These are phyloP conservation scores for Tricladium varicosporioides DNA, from an alignment of 2,329 filamentous ascomycete species.

Conservation along the genomic window DNA sequence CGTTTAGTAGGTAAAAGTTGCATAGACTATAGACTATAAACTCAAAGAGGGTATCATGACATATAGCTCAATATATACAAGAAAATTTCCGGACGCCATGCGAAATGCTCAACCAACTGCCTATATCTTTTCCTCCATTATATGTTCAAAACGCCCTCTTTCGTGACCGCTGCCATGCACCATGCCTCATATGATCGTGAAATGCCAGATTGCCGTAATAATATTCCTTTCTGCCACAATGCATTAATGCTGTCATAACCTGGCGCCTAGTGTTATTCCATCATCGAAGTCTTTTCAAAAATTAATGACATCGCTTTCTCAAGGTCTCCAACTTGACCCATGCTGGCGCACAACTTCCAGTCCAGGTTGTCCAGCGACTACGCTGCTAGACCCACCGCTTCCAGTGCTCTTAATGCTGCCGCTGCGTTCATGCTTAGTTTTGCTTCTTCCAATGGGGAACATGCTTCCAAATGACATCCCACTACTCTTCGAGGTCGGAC, in stretches of 20 bases:
- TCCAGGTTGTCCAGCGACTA: not conserved
- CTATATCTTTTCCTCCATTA: not conserved
- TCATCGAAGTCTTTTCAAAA: too few relatives aligned
- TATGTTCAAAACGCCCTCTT: too few relatives aligned
- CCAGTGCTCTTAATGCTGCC: conserved; percentile 12
- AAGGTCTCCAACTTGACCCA: not conserved
- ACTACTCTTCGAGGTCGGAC: conserved; percentile 3
- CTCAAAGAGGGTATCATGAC: conserved; percentile 6
- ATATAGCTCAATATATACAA: conserved; percentile 2
- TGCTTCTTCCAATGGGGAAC: conserved; percentile 12
- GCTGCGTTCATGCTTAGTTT: conserved; percentile 12
- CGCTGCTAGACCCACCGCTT: conserved; percentile 1
- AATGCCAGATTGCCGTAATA: too few relatives aligned
- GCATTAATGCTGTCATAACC: too few relatives aligned
- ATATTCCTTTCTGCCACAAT: too few relatives aligned
- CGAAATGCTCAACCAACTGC: not conserved
- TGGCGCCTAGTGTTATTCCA: too few relatives aligned
- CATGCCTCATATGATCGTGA: too few relatives aligned
- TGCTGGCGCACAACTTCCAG: conserved; percentile 11
- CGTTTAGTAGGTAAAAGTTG: not conserved
- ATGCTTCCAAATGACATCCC: conserved; percentile 6
- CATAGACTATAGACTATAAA: not conserved
- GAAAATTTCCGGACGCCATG: not conserved
- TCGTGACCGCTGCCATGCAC: too few relatives aligned
- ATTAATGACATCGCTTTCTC: not conserved